These are phyloP conservation scores for Solidago caesia DNA, from an alignment of 129 eudicot genomes.

Conservation along the genomic window DNA sequence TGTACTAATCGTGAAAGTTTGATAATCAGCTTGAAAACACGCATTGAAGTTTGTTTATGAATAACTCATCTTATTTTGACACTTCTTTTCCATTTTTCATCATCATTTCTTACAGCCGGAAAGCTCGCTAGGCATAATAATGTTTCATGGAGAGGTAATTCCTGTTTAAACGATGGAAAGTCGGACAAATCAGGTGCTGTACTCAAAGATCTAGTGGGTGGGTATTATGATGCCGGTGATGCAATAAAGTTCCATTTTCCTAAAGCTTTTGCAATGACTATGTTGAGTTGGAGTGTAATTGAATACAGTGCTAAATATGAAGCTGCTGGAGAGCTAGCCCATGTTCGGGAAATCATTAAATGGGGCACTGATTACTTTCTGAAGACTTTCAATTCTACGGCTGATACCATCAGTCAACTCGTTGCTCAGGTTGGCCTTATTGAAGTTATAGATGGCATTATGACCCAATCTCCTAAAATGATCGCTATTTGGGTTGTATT, in stretches of 20 bases:
- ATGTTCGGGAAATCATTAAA: conserved; percentile 72
- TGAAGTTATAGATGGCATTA: no score
- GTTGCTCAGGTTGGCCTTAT: conserved; percentile 64
- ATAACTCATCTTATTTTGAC: no score
- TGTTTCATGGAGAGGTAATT: conserved; percentile 90
- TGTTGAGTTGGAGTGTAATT: conserved; percentile 98
- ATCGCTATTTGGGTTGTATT: no score
- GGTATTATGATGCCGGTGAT: conserved; percentile 94
- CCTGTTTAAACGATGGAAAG: conserved; percentile 72
- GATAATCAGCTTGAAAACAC: neutral
- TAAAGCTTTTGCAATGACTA: conserved; percentile 81
- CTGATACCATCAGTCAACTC: conserved; percentile 69
- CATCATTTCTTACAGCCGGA: conserved; percentile 60
- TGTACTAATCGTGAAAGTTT: no score
- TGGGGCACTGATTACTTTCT: conserved; percentile 97
- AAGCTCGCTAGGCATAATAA: conserved; percentile 79
- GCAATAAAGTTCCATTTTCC: conserved; percentile 94
- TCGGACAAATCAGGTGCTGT: conserved; percentile 43
- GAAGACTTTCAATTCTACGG: conserved; percentile 75
- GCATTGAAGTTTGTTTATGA: neutral
- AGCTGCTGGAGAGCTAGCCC: conserved; percentile 89
- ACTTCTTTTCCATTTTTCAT: neutral
- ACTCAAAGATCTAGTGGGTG: conserved; percentile 70
- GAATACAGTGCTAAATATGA: conserved; percentile 90
- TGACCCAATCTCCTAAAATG: no score